phyloP scores from a whole-genome alignment of 2,329 filamentous ascomycete genomes.

The Fusarium stilboides region DNA sequence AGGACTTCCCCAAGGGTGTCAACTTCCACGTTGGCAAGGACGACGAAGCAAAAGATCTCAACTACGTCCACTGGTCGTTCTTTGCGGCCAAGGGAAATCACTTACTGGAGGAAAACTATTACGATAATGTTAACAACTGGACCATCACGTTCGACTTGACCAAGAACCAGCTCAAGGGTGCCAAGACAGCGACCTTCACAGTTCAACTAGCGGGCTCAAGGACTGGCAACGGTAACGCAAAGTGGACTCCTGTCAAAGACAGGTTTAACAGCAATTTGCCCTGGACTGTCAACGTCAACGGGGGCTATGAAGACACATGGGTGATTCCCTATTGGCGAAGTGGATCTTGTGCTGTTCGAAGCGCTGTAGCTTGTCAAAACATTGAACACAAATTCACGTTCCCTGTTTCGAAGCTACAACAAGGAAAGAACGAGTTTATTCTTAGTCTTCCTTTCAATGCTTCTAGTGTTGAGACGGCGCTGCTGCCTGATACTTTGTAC shows the following conservation, averaged over 20 bases:
- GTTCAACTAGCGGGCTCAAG: slow-evolving; percentile 35
- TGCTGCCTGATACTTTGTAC: slow-evolving; percentile 69
- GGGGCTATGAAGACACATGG: slow-evolving; percentile 63
- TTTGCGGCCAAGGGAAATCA: slow-evolving; percentile 69
- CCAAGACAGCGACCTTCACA: slow-evolving; percentile 54
- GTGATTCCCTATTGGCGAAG: slow-evolving; percentile 63
- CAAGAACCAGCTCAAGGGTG: slow-evolving; percentile 47
- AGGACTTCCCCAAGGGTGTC: slow-evolving; percentile 71
- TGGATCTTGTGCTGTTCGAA: slow-evolving; percentile 71
- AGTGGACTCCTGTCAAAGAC: slow-evolving; percentile 35
- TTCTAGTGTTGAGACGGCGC: slow-evolving; percentile 70
- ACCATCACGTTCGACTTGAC: slow-evolving; percentile 66
- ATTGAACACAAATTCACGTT: slow-evolving; percentile 72
- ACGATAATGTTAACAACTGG: slow-evolving; percentile 70
- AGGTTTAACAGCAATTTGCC: slow-evolving; percentile 27
- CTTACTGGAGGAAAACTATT: slow-evolving; percentile 58
- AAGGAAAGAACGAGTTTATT: slow-evolving; percentile 67
- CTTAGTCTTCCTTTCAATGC: slow-evolving; percentile 71
- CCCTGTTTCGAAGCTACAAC: slow-evolving; percentile 59
- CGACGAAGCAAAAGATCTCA: slow-evolving; percentile 64
- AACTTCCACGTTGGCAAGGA: slow-evolving; percentile 68
- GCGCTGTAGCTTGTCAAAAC: slow-evolving; percentile 72
- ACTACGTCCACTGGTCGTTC: slow-evolving; percentile 76
- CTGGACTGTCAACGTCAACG: slow-evolving; percentile 55
- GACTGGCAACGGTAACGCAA: slow-evolving; percentile 38